These are phyloP conservation scores for Rhizopus sp. DNA, from an alignment of 371 early-diverging fungal species.

Conservation along the genomic window DNA sequence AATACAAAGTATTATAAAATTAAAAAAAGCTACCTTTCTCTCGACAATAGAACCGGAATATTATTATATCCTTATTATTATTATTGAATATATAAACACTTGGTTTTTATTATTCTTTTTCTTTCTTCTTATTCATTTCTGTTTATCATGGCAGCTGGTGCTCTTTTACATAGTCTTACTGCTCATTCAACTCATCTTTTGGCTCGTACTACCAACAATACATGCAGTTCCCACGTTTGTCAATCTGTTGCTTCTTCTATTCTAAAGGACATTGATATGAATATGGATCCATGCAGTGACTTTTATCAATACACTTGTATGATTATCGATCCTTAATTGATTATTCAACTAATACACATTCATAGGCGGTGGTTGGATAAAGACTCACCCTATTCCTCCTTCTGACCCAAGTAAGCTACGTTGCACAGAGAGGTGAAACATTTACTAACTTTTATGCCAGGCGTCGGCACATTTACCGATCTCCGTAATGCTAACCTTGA, in stretches of 20 bases:
- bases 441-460: constrained; percentile 7
- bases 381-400: constrained; percentile 42
- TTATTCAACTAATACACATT: neutral
- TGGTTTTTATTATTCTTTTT: neutral
- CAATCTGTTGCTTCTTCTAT: constrained; percentile 11
- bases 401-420: constrained; percentile 35
- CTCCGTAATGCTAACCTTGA: constrained; percentile 36
- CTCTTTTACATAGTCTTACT: constrained; percentile 6
- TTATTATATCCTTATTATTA: neutral
- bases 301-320: constrained; percentile 59
- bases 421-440: neutral
- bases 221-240: constrained; percentile 15
- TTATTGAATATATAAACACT: neutral
- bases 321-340: neutral
- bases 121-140: neutral
- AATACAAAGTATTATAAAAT: neutral
- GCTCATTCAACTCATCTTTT: constrained; percentile 11
- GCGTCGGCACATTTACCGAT: constrained; percentile 30
- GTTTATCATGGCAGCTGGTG: neutral
- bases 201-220: constrained; percentile 6
- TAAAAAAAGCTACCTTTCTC: neutral
- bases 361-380: constrained; percentile 54
- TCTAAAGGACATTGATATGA: constrained; percentile 33
- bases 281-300: constrained; percentile 42
- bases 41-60: neutral